Conservation (phyloP, 1,284 basidiomycete genomes). For the Entoloma clypeatum region DNA sequence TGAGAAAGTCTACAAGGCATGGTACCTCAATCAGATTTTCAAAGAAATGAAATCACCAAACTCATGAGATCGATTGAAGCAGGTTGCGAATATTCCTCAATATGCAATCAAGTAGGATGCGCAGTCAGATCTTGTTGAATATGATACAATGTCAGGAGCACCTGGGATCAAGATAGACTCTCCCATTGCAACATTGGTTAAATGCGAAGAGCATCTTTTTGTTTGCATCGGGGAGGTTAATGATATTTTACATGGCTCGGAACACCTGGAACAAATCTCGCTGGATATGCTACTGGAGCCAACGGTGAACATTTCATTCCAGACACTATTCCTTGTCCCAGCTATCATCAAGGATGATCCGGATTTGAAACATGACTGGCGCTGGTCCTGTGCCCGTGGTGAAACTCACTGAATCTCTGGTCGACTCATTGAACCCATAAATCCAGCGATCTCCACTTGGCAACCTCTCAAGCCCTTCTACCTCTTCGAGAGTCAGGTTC, state of each 20-base stretch:
- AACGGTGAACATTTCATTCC: constrained; percentile 11
- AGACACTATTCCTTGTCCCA: constrained; percentile 6
- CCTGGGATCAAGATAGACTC: no score
- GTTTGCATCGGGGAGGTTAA: constrained; percentile 12
- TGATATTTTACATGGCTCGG: constrained; percentile 1
- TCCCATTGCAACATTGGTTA: constrained; percentile 2
- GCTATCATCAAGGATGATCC: constrained; percentile 8
- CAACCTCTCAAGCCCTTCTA: background rate
- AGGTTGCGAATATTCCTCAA: no score
- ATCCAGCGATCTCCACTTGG: background rate
- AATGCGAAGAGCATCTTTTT: constrained; percentile 3
- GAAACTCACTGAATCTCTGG: background rate
- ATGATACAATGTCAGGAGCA: no score
- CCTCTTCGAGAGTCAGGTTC: constrained; percentile 3
- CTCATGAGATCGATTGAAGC: no score
- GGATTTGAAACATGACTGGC: constrained; percentile 9
- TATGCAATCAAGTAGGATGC: no score
- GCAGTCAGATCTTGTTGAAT: no score
- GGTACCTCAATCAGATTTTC: no score
- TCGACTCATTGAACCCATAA: constrained; percentile 1
- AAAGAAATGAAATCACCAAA: no score
- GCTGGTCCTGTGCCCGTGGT: background rate
- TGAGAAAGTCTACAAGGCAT: no score
- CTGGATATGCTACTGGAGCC: constrained; percentile 8
- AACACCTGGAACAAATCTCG: constrained; percentile 1